Evolutionary conservation across 1,139 yeast species (phyloP), one percentile per base, ranked within the genome.

Genomic region (Zhuliangozyma parablackwelliae): DNA sequence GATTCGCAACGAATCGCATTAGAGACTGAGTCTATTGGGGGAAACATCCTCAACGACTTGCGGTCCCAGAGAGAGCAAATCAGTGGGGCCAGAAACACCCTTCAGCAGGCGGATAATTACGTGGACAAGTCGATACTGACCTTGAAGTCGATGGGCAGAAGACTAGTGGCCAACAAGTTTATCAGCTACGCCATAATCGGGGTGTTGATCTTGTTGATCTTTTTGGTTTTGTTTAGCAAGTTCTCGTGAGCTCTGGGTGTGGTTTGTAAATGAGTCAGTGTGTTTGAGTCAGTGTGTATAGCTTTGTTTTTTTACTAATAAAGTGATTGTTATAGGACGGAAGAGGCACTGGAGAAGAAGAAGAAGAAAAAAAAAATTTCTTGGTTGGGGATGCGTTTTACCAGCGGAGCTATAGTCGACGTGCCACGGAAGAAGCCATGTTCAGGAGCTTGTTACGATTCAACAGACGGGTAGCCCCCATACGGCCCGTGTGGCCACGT

Each of bases 141-240:
- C 1, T 68, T 94, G 53, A 82, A 88, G 52, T 75, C 88, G 20
- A 94, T 94, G 98, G 84, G 96, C 25, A 75, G 97, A 60, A 69
- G 98, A 53, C 74, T 92, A 71, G 90, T 95, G n/a, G 95, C 97
- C 5, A 94, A 94, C 62, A 84, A 89, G 60, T 74, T 90, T 50
- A 87, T 94, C 44, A 89, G 96, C 41, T 88, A 89, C 52, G 96
- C 95, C n/a, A 92, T 94, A 41, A 92, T 94, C 42, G 96, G 86
- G 2, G 90, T 92, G 11, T 74, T 94, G 53, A 80, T 92, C 6
- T 57, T 92, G 40, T 72, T 94, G 51, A 94, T 94, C 40, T 68
- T 92, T 45, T 71, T 94, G 47, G 97, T 90, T 21, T 70, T 92
- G 45, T 89, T 87, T 38, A 82, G 92, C 56, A 92, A 92, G 61